Evolutionary conservation across 352 stramenopile species (phyloP), one percentile per base, ranked within the genome.

Genomic region (Aphanomyces invadans): DNA sequence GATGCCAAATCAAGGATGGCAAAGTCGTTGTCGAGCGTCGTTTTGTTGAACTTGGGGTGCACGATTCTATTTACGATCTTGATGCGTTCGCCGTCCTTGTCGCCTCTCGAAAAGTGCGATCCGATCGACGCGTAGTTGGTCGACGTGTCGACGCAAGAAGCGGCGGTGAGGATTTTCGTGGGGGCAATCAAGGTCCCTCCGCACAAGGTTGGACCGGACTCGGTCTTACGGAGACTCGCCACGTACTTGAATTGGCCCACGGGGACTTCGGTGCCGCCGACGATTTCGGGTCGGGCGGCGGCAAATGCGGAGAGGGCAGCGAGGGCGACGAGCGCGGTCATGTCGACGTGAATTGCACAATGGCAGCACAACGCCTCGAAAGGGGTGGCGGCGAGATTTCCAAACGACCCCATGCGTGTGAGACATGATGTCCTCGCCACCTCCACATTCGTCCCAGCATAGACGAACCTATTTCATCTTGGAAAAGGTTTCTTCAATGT

Each of bases 161-260:
- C 78, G 1, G 79, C 81, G 12, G 78, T 87, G 44, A 90, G 72
- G 21, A 90, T 72, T 48, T 84, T 76, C 45, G 70, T 85, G 25
- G 79, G 74, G 11, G 78, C 79, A 65, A 90, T 86, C 55, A 90
- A 78, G 26, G 76, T 83, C 23, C 76, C 81, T 28, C 77, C 78
- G 54, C 81, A 90, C 51, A 81, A 81, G 53, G 71, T 69, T 36
- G 57, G 75, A 26, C 70, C 75, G 29, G 72, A 70, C 9, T 60
- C 64, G 3, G 76, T 75, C 31, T 61, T 29, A 29, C 79, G 79
- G 11, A 86, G 64, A 29, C 77, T 76, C 11, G 69, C 74, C 3
- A 73, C 80, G 71, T 83, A 88, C 44, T 72, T 64, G 60, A 80
- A 71, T 26, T 75, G 39, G 32, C 55, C 33, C 32, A 25, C 31